Evolutionary conservation across 2,329 filamentous ascomycete genomes (phyloP).

Genomic region (Daldinia sp.): DNA sequence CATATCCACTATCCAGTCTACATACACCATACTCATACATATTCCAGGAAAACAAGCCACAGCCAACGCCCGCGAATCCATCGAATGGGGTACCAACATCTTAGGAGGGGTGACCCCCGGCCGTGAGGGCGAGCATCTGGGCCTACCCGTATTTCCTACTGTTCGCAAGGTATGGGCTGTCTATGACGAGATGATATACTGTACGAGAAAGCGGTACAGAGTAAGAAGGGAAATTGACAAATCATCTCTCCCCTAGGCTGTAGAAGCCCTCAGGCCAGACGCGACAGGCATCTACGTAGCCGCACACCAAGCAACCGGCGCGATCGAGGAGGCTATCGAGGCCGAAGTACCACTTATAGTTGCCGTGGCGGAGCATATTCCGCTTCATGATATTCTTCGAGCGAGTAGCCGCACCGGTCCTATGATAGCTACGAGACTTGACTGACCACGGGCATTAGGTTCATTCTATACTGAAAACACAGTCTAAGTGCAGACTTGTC

Average conservation of each 20-base stretch:
- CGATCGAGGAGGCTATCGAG: conserved; percentile 82
- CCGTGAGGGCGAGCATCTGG: conserved; percentile 74
- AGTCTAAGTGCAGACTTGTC: conserved; percentile 73
- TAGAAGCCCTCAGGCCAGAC: conserved; percentile 75
- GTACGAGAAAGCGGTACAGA: conserved; percentile 5
- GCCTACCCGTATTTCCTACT: conserved; percentile 74
- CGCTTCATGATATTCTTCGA: conserved; percentile 74
- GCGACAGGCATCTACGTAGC: conserved; percentile 83
- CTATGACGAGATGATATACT: neutral
- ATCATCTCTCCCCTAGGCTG: conserved; percentile 57
- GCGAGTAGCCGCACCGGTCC: conserved; percentile 51
- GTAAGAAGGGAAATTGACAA: neutral
- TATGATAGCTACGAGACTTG: neutral
- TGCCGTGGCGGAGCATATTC: conserved; percentile 78
- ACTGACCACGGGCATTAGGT: conserved; percentile 15
- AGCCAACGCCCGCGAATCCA: conserved; percentile 77
- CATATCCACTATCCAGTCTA: neutral
- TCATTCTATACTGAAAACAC: conserved; percentile 69
- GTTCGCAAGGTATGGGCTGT: conserved; percentile 61
- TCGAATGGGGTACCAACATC: conserved; percentile 81
- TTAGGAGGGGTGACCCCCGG: conserved; percentile 80
- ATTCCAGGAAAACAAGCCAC: conserved; percentile 60
- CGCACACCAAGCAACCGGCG: conserved; percentile 74
- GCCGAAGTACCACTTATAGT: conserved; percentile 79
- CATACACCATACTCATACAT: neutral